Evolutionary conservation across 2,329 filamentous ascomycete genomes (phyloP).

Genomic region (Tolypocladium sp.): DNA sequence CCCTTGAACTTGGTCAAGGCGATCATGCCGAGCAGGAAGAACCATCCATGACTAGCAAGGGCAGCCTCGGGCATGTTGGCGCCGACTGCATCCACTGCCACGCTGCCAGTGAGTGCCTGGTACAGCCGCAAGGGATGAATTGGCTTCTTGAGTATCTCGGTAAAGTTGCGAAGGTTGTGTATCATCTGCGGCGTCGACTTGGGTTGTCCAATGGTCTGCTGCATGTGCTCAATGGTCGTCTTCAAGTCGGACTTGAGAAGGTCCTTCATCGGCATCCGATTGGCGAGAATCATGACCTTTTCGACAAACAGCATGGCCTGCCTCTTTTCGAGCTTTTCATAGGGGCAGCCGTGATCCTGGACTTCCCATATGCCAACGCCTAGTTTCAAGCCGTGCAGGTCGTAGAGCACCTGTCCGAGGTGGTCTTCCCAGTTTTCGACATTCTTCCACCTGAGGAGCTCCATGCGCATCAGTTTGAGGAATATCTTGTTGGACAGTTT

Average conservation of each 20-base stretch:
- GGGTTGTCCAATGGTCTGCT: constrained; percentile 71
- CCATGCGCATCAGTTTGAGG: constrained; percentile 78
- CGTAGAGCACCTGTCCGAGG: constrained; percentile 74
- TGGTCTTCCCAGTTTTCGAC: constrained; percentile 81
- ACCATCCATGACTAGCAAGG: constrained; percentile 79
- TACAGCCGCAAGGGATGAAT: constrained; percentile 77
- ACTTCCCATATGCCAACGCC: constrained; percentile 57
- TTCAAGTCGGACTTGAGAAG: constrained; percentile 86
- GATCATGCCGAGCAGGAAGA: constrained; percentile 82
- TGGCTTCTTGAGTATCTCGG: constrained; percentile 70
- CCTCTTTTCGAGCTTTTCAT: constrained; percentile 68
- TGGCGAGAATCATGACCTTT: constrained; percentile 71
- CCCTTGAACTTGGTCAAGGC: constrained; percentile 75
- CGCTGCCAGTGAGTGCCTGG: constrained; percentile 68
- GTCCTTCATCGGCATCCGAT: constrained; percentile 81
- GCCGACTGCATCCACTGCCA: constrained; percentile 62
- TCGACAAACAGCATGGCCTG: constrained; percentile 77
- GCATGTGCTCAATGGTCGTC: constrained; percentile 84
- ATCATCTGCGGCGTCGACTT: constrained; percentile 72
- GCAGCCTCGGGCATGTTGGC: constrained; percentile 61
- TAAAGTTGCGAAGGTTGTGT: constrained; percentile 81
- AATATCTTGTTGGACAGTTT: constrained; percentile 80
- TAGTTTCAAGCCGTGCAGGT: constrained; percentile 74
- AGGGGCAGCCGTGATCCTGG: constrained; percentile 69
- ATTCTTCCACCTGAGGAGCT: constrained; percentile 67